phyloP scores from a whole-genome alignment of 441 rosid genomes.

The Isatis lusitanica region DNA sequence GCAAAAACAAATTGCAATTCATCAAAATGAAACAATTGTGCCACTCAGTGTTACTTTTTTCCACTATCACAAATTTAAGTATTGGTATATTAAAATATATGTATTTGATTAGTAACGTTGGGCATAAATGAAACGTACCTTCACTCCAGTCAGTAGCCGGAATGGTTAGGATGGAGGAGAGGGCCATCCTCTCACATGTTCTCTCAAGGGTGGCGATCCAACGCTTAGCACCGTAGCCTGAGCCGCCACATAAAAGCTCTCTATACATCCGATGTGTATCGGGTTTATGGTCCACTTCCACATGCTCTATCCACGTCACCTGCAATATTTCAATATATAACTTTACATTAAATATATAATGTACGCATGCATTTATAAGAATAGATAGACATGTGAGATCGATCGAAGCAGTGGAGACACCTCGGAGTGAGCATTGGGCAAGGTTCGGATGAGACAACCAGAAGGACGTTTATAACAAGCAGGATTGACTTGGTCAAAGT shows the following conservation, averaged over 20 bases:
- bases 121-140: constrained; percentile 35
- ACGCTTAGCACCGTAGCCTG: constrained; percentile 67
- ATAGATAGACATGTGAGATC: background rate
- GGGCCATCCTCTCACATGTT: constrained; percentile 60
- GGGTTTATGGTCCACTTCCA: constrained; percentile 59
- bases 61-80: background rate
- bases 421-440: constrained; percentile 54
- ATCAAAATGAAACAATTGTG: background rate
- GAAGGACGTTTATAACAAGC: constrained; percentile 69
- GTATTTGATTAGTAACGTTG: background rate
- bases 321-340: constrained; percentile 3
- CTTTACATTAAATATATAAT: background rate
- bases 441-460: constrained; percentile 67
- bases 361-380: background rate
- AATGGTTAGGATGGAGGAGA: constrained; percentile 12
- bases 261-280: constrained; percentile 54
- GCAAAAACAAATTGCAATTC: background rate
- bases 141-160: constrained; percentile 38
- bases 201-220: constrained; percentile 61
- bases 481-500: background rate
- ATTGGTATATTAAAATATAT: background rate
- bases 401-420: constrained; percentile 32
- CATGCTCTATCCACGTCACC: constrained; percentile 86
- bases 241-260: constrained; percentile 46
- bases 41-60: background rate